Base-by-base conservation (phyloP, 2,329 filamentous ascomycete species). In the Aspergillus aculeatinus region DNA sequence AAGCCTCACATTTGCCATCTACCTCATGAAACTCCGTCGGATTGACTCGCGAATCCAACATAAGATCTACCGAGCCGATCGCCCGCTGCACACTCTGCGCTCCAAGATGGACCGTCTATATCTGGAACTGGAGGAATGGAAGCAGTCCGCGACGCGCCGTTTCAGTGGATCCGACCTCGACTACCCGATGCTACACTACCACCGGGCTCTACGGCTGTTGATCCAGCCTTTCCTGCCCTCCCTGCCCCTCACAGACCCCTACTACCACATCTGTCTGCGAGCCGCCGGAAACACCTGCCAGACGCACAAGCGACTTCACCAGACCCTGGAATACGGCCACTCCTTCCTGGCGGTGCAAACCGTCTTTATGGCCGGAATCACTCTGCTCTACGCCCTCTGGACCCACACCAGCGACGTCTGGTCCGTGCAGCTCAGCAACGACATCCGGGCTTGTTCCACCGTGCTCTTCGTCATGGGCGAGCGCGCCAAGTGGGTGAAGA, bases 381-480 rank as follows among this genome's bases (percentile, higher is more conserved):
- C 74, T 1, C 63, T 76, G 12, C 67, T 76, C 19, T 76, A 75
- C 55, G 72, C 73, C 1, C 65, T 76, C 16, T 76, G 74, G 74
- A 80, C 77, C 2, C 77, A 79, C 48, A 77, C 75, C n/a, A 73
- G 78, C 47, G 69, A 72, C 33, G 73, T 81, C 10, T 82, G 80
- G 80, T 80, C 79, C 10, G 76, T 81, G n/a, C 72, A 74, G 5
- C 75, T 82, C 58, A 79, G 79, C 63, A 80, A 82, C 63, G 79
- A 82, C 51, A 76, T 82, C 52, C 78, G 80, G 35, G 79, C 80
- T 3, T 82, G 79, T 68, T 81, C 79, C 1, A 74, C 79, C 1
- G 79, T 82, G 1, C 70, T 82, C 1, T 82, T 81, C 54, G 79
- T 81, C 44, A 82, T 82, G 79, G 75, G 79, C 5, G 81, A 82